Evolutionary conservation across 2,329 filamentous ascomycete species (phyloP), one percentile per base, ranked within the genome.

Genomic region (Talaromyces sp.): DNA sequence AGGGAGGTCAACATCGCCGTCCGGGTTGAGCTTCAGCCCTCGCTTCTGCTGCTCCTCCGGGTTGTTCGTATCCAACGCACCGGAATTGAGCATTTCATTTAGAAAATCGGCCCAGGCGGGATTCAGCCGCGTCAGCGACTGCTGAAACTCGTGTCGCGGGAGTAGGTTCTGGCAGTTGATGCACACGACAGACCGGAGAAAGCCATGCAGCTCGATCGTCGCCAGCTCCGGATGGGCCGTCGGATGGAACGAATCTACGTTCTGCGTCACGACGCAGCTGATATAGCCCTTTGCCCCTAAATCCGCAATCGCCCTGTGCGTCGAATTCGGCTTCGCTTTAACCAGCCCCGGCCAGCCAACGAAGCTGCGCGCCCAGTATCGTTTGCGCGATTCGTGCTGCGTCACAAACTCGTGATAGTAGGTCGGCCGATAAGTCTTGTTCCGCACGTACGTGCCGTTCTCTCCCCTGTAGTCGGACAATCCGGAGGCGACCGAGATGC

Each of bases 311-410:
- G 93, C 92, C 72, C 85, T 82, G 77, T 99, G 95, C 1, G 87
- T 88, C 3, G 80, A 78, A 71, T 98, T 98, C 13, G 93, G 93
- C 62, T 79, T 80, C n/a, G 92, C 91, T 64, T 86, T 88, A 70
- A 89, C 80, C 66, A 98, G 79, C 52, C 86, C 92, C 4, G 91
- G 88, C 93, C 93, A 98, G 42, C 95, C 95, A 22, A 99, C 79
- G 74, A 96, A 99, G 71, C 91, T 96, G 55, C 95, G 81, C 0
- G 95, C 93, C 95, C 95, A 99, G 74, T 99, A 99, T 64, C 95
- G 82, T 76, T 97, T 95, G 66, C 95, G 82, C 13, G 90, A 87
- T 73, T 93, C 91, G 76, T 98, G 93, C 65, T 81, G 90, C 54
- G 83, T 79, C 51, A 92, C 76, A 71, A 98, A 99, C 73, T 99